These are phyloP conservation scores for Sequoia sempervirens DNA, from an alignment of 75 land plant species.

Conservation along the genomic window DNA sequence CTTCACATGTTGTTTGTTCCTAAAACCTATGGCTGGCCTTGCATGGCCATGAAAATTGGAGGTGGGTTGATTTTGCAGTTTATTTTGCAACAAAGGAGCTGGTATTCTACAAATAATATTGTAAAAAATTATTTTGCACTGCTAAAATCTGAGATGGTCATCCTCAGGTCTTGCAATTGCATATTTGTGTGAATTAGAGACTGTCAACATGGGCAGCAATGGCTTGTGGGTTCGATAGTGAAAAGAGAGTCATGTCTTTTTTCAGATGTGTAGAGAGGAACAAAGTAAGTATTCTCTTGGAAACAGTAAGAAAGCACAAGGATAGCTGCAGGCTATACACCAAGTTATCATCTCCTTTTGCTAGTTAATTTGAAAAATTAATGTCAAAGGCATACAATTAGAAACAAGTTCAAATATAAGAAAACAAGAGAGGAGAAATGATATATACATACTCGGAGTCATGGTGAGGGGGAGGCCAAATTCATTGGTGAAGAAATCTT, in stretches of 20 bases:
- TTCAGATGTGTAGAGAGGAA: background rate
- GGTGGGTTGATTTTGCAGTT: background rate
- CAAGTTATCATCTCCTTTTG: background rate
- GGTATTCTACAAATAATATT: background rate
- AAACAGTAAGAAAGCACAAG: background rate
- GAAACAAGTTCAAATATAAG: background rate
- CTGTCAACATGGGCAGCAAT: background rate
- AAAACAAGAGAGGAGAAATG: slow-evolving; percentile 3
- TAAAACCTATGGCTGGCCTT: background rate
- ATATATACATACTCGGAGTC: slow-evolving; percentile 72
- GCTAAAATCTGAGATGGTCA: background rate
- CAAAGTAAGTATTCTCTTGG: background rate
- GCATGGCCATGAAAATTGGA: background rate
- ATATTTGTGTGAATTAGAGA: background rate
- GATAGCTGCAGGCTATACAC: background rate
- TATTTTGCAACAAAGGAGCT: background rate
- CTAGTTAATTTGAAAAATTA: background rate
- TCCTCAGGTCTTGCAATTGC: background rate
- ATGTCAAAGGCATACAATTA: background rate
- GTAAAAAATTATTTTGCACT: background rate
- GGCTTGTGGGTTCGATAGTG: background rate
- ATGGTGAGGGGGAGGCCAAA: slow-evolving; percentile 98
- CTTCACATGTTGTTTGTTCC: background rate
- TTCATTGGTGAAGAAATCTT: slow-evolving; percentile 98
- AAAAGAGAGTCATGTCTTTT: background rate